Evolutionary conservation across 768 basidiomycete genomes (phyloP).

Genomic region (Termitomyces sp.): DNA sequence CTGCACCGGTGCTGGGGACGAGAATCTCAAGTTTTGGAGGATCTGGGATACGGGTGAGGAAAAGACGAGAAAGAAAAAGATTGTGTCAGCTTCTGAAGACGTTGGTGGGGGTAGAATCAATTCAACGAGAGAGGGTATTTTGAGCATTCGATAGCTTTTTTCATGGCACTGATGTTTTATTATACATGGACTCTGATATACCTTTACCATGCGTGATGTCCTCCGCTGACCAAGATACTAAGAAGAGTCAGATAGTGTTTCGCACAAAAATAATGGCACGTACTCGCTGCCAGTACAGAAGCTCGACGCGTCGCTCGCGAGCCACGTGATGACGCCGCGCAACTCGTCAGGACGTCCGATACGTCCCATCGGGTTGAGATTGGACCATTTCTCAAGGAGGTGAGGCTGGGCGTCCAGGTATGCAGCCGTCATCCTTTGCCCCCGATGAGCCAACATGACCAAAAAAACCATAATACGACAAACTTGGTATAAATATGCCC

Average conservation of each 20-base stretch:
- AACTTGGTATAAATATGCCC: conserved; percentile 72
- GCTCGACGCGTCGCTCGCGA: conserved; percentile 69
- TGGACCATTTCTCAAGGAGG: conserved; percentile 61
- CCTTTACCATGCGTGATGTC: conserved; percentile 56
- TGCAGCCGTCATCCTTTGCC: conserved; percentile 64
- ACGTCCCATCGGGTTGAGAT: conserved; percentile 62
- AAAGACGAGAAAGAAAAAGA: conserved; percentile 46
- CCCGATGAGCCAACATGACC: not conserved
- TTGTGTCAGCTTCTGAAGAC: conserved; percentile 26
- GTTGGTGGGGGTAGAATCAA: conserved; percentile 34
- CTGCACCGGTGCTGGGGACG: conserved; percentile 89
- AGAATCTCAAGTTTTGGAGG: conserved; percentile 96
- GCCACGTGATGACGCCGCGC: conserved; percentile 65
- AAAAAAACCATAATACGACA: conserved; percentile 7
- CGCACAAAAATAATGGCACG: conserved; percentile 20
- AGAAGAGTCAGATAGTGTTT: not conserved
- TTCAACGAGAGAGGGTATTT: conserved; percentile 43
- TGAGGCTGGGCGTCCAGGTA: conserved; percentile 62
- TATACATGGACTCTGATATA: not conserved
- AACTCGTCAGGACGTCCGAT: conserved; percentile 70
- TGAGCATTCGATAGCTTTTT: conserved; percentile 31
- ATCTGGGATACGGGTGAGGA: conserved; percentile 62
- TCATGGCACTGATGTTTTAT: not conserved
- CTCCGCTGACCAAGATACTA: conserved; percentile 58
- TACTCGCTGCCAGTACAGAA: conserved; percentile 84